phyloP scores from a whole-genome alignment of 2,329 filamentous ascomycete genomes.

The Cercospora zeae-maydis region DNA sequence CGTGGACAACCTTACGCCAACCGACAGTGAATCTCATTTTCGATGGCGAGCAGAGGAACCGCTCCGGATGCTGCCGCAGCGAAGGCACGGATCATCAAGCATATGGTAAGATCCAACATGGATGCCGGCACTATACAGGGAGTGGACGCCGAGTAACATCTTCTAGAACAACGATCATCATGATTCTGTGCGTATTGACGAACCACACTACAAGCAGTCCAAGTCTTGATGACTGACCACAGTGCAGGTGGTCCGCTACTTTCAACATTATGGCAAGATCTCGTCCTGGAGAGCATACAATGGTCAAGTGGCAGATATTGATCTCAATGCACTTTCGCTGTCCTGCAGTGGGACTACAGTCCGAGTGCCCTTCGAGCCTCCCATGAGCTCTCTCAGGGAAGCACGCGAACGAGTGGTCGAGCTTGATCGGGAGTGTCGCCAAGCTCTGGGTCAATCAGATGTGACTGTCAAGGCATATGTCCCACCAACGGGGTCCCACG shows the following conservation, averaged over 20 bases:
- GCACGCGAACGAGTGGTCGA: conserved; percentile 67
- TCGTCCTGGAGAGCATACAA: conserved; percentile 54
- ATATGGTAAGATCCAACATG: neutral
- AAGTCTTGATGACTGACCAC: conserved; percentile 2
- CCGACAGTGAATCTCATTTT: neutral
- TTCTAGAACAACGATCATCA: conserved; percentile 71
- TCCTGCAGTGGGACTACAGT: conserved; percentile 50
- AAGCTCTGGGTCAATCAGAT: conserved; percentile 58
- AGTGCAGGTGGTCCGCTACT: conserved; percentile 61
- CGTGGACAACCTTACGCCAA: neutral
- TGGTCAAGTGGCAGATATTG: conserved; percentile 63
- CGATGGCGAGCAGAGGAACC: neutral
- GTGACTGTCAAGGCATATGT: conserved; percentile 53
- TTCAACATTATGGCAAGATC: conserved; percentile 66
- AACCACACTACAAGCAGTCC: neutral
- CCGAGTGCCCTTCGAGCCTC: conserved; percentile 63
- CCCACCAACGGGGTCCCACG: conserved; percentile 51
- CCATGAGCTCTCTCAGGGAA: conserved; percentile 65
- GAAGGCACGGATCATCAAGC: neutral
- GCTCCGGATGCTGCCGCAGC: neutral
- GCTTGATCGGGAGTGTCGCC: conserved; percentile 62
- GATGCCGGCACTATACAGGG: neutral
- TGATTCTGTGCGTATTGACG: conserved; percentile 50
- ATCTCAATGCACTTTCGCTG: conserved; percentile 61
- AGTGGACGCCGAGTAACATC: neutral